Percentiles rank a stretch among this genome's conserved stretches.
Conservation (phyloP, 2,329 filamentous ascomycete genomes). For the Penicillium crustosum region DNA sequence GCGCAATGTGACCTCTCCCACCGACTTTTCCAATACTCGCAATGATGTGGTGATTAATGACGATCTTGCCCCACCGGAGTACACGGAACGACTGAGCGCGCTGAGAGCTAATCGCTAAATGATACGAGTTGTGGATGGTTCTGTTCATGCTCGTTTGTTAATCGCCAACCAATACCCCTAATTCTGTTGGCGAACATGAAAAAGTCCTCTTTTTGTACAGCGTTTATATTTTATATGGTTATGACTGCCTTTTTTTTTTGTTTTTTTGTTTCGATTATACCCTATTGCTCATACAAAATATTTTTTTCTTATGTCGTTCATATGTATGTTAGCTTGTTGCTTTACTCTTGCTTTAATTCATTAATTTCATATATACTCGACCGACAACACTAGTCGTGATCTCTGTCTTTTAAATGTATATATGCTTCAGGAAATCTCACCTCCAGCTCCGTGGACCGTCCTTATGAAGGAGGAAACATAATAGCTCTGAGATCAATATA, state of each 20-base stretch:
- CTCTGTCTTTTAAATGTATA: neutral
- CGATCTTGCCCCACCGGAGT: conserved; percentile 18
- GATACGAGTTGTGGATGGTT: neutral
- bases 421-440: too few species aligned
- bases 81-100: conserved; percentile 12
- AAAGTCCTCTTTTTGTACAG: neutral
- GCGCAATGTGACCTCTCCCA: conserved; percentile 24
- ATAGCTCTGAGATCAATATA: too few species aligned
- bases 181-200: neutral
- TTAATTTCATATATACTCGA: neutral
- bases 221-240: neutral
- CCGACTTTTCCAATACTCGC: neutral
- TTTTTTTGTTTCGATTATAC: conserved; percentile 2
- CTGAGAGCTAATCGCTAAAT: neutral
- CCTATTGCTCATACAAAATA: neutral
- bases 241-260: neutral
- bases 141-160: neutral
- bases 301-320: neutral
- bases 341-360: neutral
- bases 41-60: conserved; percentile 9
- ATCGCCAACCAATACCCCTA: conserved; percentile 2
- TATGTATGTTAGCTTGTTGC: neutral
- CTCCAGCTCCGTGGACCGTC: too few species aligned
- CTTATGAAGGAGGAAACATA: too few species aligned
- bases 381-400: neutral